Base-by-base conservation (phyloP, 2,329 filamentous ascomycete species). In the Talaromyces sp. region DNA sequence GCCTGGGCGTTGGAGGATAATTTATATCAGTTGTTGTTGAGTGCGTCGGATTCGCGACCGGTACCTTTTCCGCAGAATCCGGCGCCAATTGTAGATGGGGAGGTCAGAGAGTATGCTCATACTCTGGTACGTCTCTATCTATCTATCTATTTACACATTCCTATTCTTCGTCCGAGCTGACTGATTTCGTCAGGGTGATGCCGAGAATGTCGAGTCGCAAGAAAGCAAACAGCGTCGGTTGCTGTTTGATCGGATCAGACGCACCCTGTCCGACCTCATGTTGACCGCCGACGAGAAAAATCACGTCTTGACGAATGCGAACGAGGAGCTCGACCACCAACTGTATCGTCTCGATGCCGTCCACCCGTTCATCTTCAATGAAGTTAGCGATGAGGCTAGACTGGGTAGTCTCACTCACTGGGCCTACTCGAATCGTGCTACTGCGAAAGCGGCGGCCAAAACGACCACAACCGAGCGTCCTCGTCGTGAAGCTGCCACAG, bases 241-340 rank as follows among this genome's bases (percentile, higher is more conserved):
- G 72, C 82, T 93, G 49, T 96, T 94, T 75, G 87, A 89, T 71
- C 89, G 92, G 67, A 88, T 94, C 62, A 89, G 92, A 43, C 84
- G 88, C 71, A 89, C 90, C 69, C 89, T 97, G 61, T 87, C 90
- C 69, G 90, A 93, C 71, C 90, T 98, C 83, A 87, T 98, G 52
- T 87, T 92, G 57, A 94, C 93, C 1, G 85, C 98, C 43, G 95
- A 99, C 74, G 95, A 99, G 80, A 99, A 99, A 80, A 97, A 97
- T 70, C 93, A 97, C 71, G 95, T 99, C 70, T 90, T 98, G 64
- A 90, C 91, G 43, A 96, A 94, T 17, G 94, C 95, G 63, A 95
- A 94, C 72, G 91, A 96, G 70, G 92, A 93, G 54, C 86, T 98
- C 13, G 87, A 92, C 69, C 91, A 91, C 74, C 93, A 97, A 73